Evolutionary conservation across 306 rosid species (phyloP).

Genomic region (Hippophae gyantsensis): DNA sequence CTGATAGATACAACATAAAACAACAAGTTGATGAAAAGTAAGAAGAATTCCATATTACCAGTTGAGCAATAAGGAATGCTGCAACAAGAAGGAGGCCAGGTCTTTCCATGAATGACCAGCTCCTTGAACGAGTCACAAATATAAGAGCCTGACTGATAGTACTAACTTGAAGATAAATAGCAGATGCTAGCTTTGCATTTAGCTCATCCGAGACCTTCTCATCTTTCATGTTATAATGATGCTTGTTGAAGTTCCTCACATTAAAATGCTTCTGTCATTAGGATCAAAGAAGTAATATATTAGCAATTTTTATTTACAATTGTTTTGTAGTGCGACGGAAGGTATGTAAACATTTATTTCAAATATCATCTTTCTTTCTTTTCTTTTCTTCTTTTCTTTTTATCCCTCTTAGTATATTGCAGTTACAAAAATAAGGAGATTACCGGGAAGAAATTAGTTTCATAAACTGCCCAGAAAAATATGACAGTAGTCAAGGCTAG

Average conservation of each 20-base stretch:
- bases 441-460: slow-evolving; percentile 48
- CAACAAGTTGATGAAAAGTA: not conserved
- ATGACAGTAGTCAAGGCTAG: slow-evolving; percentile 53
- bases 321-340: no score
- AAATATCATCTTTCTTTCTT: no score
- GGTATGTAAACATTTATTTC: no score
- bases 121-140: slow-evolving; percentile 60
- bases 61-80: slow-evolving; percentile 58
- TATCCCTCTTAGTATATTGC: no score
- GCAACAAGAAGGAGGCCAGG: slow-evolving; percentile 50
- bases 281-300: no score
- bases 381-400: no score
- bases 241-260: no score
- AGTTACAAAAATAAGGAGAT: no score
- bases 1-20: not conserved
- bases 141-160: slow-evolving; percentile 63
- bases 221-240: slow-evolving; percentile 1
- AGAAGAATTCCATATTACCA: slow-evolving; percentile 27
- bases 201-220: slow-evolving; percentile 12
- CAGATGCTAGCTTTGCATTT: slow-evolving; percentile 33
- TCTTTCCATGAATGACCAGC: slow-evolving; percentile 70
- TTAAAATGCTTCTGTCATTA: no score
- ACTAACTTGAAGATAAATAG: slow-evolving; percentile 69
- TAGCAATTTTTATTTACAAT: no score
- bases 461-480: slow-evolving; percentile 38